Evolutionary conservation across 495 filamentous ascomycete species (phyloP).

Genomic region (Lindgomyces ingoldianus): DNA sequence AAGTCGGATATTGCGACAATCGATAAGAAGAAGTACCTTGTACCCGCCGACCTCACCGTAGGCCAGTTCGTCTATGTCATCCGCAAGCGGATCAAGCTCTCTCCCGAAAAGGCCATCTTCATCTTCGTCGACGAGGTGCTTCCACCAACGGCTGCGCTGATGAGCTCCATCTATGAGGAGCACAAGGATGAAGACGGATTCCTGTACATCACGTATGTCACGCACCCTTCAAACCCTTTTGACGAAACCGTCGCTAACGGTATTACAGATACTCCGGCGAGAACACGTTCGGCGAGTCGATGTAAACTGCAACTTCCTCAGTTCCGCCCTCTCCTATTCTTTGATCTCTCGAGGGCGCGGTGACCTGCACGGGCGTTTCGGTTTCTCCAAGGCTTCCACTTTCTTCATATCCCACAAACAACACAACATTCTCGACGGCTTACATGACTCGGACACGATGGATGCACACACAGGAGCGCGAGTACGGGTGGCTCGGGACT

Average conservation of each 20-base stretch:
- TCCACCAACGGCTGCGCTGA: slow-evolving; percentile 92
- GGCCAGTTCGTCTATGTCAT: slow-evolving; percentile 99
- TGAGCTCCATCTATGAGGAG: slow-evolving; percentile 99
- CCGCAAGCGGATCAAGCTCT: slow-evolving; percentile 99
- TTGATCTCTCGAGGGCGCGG: slow-evolving; percentile 22
- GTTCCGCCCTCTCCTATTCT: slow-evolving; percentile 2
- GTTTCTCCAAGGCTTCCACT: slow-evolving; percentile 5
- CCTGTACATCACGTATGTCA: slow-evolving; percentile 67
- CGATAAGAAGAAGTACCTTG: slow-evolving; percentile 99
- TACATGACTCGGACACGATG: neutral
- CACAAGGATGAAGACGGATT: slow-evolving; percentile 75
- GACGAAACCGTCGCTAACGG: slow-evolving; percentile 10
- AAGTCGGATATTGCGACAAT: slow-evolving; percentile 99
- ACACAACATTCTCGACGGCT: neutral
- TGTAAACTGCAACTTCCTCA: slow-evolving; percentile 2
- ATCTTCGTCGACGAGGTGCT: slow-evolving; percentile 99
- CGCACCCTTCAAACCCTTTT: slow-evolving; percentile 27
- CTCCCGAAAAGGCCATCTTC: slow-evolving; percentile 99
- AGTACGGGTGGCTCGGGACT: neutral
- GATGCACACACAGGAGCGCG: neutral
- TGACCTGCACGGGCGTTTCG: slow-evolving; percentile 23
- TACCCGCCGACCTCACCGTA: slow-evolving; percentile 95
- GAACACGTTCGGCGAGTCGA: slow-evolving; percentile 86
- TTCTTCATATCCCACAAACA: neutral
- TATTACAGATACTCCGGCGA: slow-evolving; percentile 91